A percentile compares a stretch with the other conserved stretches of the same genome.
Evolutionary conservation across 495 filamentous ascomycete genomes (phyloP).

Genomic region (Immersiella caudata): DNA sequence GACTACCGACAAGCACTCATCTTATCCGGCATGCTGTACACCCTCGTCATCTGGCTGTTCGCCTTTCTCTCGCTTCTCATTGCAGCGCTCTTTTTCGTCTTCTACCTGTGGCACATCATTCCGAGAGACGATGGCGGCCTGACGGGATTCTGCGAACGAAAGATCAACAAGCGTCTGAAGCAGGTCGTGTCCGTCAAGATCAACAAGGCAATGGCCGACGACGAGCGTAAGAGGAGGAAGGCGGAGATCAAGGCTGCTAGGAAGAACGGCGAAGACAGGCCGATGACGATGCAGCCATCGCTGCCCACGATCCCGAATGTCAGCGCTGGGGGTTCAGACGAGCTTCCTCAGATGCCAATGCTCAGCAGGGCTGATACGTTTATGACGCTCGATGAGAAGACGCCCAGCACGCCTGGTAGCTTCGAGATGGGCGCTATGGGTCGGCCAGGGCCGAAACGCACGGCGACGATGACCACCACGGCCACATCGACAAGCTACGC

Average conservation of each 20-base stretch:
- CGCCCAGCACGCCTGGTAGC: conserved; percentile 55
- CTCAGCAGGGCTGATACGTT: conserved; percentile 68
- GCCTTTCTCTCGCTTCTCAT: conserved; percentile 72
- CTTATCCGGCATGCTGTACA: conserved; percentile 87
- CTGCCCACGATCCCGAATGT: conserved; percentile 59
- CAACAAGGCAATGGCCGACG: conserved; percentile 80
- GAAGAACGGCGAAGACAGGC: conserved; percentile 56
- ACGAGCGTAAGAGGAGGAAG: conserved; percentile 59
- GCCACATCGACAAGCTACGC: conserved; percentile 44
- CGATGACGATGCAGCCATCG: conserved; percentile 60
- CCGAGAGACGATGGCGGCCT: conserved; percentile 76
- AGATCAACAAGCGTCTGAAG: conserved; percentile 79
- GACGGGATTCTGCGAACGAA: conserved; percentile 81
- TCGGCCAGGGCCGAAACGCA: conserved; percentile 44
- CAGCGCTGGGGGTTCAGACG: conserved; percentile 46
- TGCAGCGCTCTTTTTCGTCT: conserved; percentile 74
- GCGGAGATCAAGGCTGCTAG: conserved; percentile 61
- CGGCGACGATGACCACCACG: conserved; percentile 41
- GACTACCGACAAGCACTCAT: conserved; percentile 79
- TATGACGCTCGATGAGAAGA: conserved; percentile 63
- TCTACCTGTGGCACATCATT: conserved; percentile 90
- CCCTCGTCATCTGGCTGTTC: conserved; percentile 85
- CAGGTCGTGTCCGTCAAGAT: conserved; percentile 81
- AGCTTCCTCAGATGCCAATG: conserved; percentile 60
- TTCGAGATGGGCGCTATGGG: conserved; percentile 53